Base-by-base conservation (phyloP, 208 protist species). In the Trypanosoma congolense region DNA sequence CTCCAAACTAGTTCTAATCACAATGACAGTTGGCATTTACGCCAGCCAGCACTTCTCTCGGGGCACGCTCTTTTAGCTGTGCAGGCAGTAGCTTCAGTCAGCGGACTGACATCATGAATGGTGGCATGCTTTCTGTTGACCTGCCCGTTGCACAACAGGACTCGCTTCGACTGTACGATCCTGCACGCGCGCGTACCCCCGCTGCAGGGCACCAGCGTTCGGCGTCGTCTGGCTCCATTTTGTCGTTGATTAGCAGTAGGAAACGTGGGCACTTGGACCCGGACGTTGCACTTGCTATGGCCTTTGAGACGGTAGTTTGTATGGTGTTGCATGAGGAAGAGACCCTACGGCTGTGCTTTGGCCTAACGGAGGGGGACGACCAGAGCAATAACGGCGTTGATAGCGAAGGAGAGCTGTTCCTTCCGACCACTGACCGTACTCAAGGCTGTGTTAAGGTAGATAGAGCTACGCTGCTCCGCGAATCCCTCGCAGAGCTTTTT, bases 231-330 rank as follows among this genome's bases (percentile, higher is more conserved):
- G 59, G 49, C 67, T 64, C 1, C 47, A 80, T 47, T 30, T 55
- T 40, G 60, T 48, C 18, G n/a, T 63, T 56, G 31, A 42, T 14
- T 29, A 28, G 18, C 25, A 26, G 21, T 25, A 70, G 61, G 33
- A 67, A 70, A 19, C 41, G 28, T 38, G 77, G 74, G 28, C 66
- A 76, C 35, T 40, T 94, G 22, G 73, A 79, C 18, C 79, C 87
- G 0, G 81, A 94, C 62, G 62, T 94, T 21, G 77, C 77, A 49
- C 77, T 92, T 41, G 83, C 83, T 18, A 80, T 94, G 22, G 80
- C 80, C 4, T 58, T 94, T 8, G 73, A 94, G 69, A 78, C 83
- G 1, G 56, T 56, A 18, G 61, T 90, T 53, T 51, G 68, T 30
- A 66, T 66, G 21, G 56, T 92, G 4, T 55, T 92, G 46, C 68